Evolutionary conservation across 495 filamentous ascomycete species (phyloP), one percentile per base, ranked within the genome.

Genomic region (Podospora fimiseda): DNA sequence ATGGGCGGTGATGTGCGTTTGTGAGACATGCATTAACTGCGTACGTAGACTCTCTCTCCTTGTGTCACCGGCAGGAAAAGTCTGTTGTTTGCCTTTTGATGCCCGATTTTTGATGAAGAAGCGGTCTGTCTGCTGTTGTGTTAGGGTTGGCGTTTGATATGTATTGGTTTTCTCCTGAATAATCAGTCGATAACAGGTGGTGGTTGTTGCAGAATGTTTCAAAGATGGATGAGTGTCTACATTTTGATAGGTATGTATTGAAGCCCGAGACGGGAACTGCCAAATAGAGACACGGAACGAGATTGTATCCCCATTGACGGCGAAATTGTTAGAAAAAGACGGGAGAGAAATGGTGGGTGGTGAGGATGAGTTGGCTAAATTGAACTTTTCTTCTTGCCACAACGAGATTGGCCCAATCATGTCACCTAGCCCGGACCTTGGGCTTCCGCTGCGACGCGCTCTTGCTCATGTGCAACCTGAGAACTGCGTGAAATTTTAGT

Each of bases 321-420:
- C 41, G 20, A 43, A 43, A 18, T 43, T 43, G 15, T 15, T 5
- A 37, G 30, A 8, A 24, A 27, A 15, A n/a, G 48, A 2, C 20
- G 41, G 42, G 15, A 45, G 41, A 24, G n/a, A 39, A 16, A 24
- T 3, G 24, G 19, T 15, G 16, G 20, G 37, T 44, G 23, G 23
- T 22, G 50, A 30, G 13, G 49, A 48, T 57, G 58, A 54, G 58
- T 22, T 60, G 57, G 54, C 60, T 49, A 56, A 55, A 60, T 58
- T 49, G 48, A 14, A 33, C 11, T 33, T 33, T 11, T 16, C 13
- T 39, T 57, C 53, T 53, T 53, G 59, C 52, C 53, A 54, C 52
- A 47, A 48, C 15, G 19, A n/a, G n/a, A 46, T 41, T 40, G 48
- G 42, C 16, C 21, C n/a, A 37, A 18, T 7, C 43, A 9, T n/a